Percentiles rank a stretch among this genome's conserved stretches.
Evolutionary conservation across 805 yeast species (phyloP).

Genomic region (Metschnikowia kofuensis): DNA sequence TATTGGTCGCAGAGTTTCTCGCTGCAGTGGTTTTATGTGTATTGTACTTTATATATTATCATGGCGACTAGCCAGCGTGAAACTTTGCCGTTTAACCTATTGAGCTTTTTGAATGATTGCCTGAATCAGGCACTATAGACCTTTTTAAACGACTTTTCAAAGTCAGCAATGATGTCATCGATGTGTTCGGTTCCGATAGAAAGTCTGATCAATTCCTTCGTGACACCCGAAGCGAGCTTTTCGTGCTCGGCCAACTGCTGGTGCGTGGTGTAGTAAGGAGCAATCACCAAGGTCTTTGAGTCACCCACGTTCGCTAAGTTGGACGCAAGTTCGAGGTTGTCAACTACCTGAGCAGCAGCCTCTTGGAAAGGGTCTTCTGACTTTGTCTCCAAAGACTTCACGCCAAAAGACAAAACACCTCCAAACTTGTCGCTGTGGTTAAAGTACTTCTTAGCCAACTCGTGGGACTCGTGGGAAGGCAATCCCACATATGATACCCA

Average conservation of each 20-base stretch:
- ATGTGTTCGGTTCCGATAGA: conserved; percentile 22
- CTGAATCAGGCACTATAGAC: conserved; percentile 37
- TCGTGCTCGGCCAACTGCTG: conserved; percentile 84
- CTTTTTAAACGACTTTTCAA: conserved; percentile 71
- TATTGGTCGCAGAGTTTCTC: conserved; percentile 11
- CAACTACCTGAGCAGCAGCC: conserved; percentile 82
- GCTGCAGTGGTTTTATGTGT: conserved; percentile 8
- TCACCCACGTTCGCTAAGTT: conserved; percentile 98
- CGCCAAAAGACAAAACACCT: conserved; percentile 87
- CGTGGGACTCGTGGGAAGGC: conserved; percentile 73
- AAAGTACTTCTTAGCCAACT: conserved; percentile 79
- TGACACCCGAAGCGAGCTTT: conserved; percentile 79
- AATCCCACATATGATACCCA: conserved; percentile 96
- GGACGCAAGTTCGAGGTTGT: conserved; percentile 77
- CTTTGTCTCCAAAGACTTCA: conserved; percentile 51
- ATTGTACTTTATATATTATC: conserved; percentile 1
- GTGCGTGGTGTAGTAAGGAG: conserved; percentile 95
- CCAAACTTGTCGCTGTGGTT: conserved; percentile 58
- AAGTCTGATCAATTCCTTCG: conserved; percentile 80
- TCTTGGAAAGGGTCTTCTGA: conserved; percentile 62
- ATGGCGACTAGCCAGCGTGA: neutral
- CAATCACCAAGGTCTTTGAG: conserved; percentile 89
- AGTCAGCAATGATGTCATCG: conserved; percentile 22
- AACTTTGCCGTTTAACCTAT: neutral
- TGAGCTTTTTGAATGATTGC: neutral